phyloP scores from a whole-genome alignment of 805 yeast genomes.

The Alloascoidea hylecoeti region DNA sequence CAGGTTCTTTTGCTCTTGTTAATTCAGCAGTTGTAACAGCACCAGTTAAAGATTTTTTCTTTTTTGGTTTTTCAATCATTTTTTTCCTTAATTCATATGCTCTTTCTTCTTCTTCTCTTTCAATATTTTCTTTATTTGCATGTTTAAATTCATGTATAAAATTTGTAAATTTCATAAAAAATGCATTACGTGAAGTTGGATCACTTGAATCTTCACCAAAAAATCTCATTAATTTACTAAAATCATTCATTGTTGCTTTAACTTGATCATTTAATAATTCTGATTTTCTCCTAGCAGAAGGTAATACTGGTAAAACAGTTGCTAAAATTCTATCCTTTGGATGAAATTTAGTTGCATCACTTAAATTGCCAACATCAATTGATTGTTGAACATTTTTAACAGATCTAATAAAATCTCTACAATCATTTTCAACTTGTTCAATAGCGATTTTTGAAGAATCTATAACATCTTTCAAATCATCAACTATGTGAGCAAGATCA shows the following conservation, averaged over 20 bases:
- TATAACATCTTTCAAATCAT: constrained; percentile 47
- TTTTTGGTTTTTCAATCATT: constrained; percentile 34
- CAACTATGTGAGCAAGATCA: constrained; percentile 57
- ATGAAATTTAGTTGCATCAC: constrained; percentile 66
- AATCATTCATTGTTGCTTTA: constrained; percentile 46
- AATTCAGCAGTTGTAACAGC: constrained; percentile 6
- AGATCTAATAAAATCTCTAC: constrained; percentile 43
- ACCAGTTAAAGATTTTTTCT: constrained; percentile 10
- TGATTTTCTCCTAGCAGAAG: constrained; percentile 62
- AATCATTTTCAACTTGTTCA: constrained; percentile 69
- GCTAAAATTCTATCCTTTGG: constrained; percentile 65
- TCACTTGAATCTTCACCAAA: constrained; percentile 88
- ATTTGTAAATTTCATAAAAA: constrained; percentile 67
- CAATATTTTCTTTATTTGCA: constrained; percentile 67
- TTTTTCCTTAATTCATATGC: constrained; percentile 65
- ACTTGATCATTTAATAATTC: constrained; percentile 51
- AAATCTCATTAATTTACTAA: constrained; percentile 57
- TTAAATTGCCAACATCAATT: constrained; percentile 69
- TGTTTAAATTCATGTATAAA: constrained; percentile 69
- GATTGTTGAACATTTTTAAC: constrained; percentile 64
- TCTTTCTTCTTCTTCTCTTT: constrained; percentile 70
- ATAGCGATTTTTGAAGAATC: constrained; percentile 62
- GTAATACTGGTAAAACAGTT: constrained; percentile 49
- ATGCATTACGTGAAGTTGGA: constrained; percentile 45
- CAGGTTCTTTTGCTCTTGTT: constrained; percentile 5